Evolutionary conservation across 192 early-diverging fungal genomes (phyloP).

Genomic region (Coemansia brasiliensis): DNA sequence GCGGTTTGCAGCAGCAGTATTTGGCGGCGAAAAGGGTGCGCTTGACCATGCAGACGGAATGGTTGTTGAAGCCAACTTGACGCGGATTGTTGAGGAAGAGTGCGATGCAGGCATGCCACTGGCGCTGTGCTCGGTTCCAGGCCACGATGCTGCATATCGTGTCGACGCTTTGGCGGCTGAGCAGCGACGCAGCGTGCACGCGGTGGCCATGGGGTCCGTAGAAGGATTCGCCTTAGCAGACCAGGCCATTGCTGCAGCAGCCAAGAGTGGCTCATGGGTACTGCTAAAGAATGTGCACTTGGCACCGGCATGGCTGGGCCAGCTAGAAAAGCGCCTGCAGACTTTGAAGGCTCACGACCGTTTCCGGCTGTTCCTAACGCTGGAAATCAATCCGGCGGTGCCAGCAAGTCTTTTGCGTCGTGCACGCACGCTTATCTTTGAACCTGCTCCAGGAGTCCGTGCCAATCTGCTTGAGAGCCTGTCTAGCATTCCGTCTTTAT

Average conservation of each 20-base stretch:
- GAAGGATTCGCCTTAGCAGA: slow-evolving; percentile 93
- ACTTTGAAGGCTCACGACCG: slow-evolving; percentile 75
- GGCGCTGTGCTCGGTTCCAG: slow-evolving; percentile 88
- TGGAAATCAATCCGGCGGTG: slow-evolving; percentile 96
- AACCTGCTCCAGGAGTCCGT: slow-evolving; percentile 94
- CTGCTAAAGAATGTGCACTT: slow-evolving; percentile 99
- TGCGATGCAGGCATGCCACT: slow-evolving; percentile 74
- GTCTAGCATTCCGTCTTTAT: background rate
- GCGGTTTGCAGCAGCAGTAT: slow-evolving; percentile 68
- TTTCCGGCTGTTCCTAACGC: slow-evolving; percentile 97
- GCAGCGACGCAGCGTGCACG: slow-evolving; percentile 58
- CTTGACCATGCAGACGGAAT: slow-evolving; percentile 17
- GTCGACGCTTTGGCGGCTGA: slow-evolving; percentile 87
- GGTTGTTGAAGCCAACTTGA: slow-evolving; percentile 68
- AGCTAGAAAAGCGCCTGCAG: slow-evolving; percentile 94
- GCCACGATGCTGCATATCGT: slow-evolving; percentile 94
- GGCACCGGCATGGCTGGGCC: slow-evolving; percentile 87
- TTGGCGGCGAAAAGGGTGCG: slow-evolving; percentile 12
- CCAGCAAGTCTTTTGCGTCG: slow-evolving; percentile 88
- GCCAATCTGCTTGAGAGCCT: slow-evolving; percentile 88
- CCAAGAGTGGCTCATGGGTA: slow-evolving; percentile 90
- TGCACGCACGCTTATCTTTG: slow-evolving; percentile 91
- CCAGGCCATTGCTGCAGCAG: slow-evolving; percentile 79
- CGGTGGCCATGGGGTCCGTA: slow-evolving; percentile 97
- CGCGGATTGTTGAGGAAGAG: slow-evolving; percentile 71